Evolutionary conservation across 495 filamentous ascomycete genomes (phyloP), one percentile per base, ranked within the genome.

Genomic region (Tirmania nivea): DNA sequence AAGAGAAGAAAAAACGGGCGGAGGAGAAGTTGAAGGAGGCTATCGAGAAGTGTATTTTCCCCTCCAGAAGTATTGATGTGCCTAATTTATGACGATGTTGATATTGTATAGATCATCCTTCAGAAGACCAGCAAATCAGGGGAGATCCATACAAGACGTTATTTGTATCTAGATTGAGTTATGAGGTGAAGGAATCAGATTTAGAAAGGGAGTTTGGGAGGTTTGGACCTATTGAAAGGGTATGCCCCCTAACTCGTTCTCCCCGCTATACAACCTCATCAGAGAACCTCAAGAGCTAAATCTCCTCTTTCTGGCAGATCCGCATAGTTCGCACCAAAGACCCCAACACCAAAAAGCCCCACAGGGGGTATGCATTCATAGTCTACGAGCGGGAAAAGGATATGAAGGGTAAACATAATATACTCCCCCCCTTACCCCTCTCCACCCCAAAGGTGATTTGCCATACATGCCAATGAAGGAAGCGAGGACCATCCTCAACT

Each of bases 371-470:
- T 70, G 90, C 86, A 55, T 97, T 97, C 66, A 81, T 97, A 60
- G 87, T 95, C 49, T 97, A 87, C 66, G 89, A 96, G 69, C 80
- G 85, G 63, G 90, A 96, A 68, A 88, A 89, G 69, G 90, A 97
- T 64, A 95, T 97, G 92, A 95, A 93, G 81, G 89, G 90, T 94
- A 94, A 74, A 69, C 59, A 64, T 63, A 54, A 57, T 59, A 56
- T 55, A 42, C 50, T 51, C 60, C 51, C 49, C 45, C 53, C 51
- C 56, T 37, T 48, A 37, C 51, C 62, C 50, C 48, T 55, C 59
- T 25, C 55, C 25, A 1, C 25, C 25, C 7, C 25, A 31, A 31
- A 31, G 25, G 25, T 31, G 53, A 56, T 60, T 49, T 54, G 42
- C 34, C 16, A 21, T 37, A 54, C 55, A 21, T 50, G 21, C 11